These are phyloP conservation scores for Lasiosphaeriaceae sp. DNA, from an alignment of 495 filamentous ascomycete genomes.

Conservation along the genomic window DNA sequence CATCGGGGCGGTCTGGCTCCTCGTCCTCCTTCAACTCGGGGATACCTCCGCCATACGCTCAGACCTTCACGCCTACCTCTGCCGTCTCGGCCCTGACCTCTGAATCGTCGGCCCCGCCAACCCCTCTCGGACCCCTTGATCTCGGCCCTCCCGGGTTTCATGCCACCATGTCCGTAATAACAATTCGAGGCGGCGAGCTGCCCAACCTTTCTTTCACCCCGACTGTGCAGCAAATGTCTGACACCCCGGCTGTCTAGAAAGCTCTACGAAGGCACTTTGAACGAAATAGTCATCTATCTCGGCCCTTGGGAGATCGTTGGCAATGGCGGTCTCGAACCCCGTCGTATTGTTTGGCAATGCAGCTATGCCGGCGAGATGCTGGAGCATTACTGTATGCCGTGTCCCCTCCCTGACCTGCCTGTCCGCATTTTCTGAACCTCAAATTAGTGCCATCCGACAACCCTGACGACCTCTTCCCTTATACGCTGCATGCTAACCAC, in stretches of 20 bases:
- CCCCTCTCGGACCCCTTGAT: conserved; percentile 32
- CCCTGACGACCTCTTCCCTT: conserved; percentile 27
- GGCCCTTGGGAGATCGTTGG: conserved; percentile 34
- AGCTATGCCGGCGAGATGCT: conserved; percentile 33
- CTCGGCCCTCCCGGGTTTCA: conserved; percentile 35
- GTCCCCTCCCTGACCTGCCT: neutral
- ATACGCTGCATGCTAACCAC: conserved; percentile 32
- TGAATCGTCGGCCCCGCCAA: conserved; percentile 27
- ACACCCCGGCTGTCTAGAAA: conserved; percentile 23
- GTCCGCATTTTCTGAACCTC: neutral
- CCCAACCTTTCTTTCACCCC: conserved; percentile 6
- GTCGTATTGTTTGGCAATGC: conserved; percentile 33
- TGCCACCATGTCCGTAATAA: conserved; percentile 32
- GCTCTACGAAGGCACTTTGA: conserved; percentile 27
- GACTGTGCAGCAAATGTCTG: conserved; percentile 11
- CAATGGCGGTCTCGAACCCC: conserved; percentile 14
- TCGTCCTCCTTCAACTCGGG: conserved; percentile 36
- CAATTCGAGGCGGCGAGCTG: neutral
- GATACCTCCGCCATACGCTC: conserved; percentile 23
- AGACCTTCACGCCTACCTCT: conserved; percentile 32
- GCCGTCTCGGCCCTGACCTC: conserved; percentile 29
- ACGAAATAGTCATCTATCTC: conserved; percentile 34
- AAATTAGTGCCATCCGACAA: conserved; percentile 29
- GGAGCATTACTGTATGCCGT: conserved; percentile 32
- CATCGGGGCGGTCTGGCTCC: conserved; percentile 29